Evolutionary conservation across 129 eudicot species (phyloP).

Genomic region (Flaveria brownii): DNA sequence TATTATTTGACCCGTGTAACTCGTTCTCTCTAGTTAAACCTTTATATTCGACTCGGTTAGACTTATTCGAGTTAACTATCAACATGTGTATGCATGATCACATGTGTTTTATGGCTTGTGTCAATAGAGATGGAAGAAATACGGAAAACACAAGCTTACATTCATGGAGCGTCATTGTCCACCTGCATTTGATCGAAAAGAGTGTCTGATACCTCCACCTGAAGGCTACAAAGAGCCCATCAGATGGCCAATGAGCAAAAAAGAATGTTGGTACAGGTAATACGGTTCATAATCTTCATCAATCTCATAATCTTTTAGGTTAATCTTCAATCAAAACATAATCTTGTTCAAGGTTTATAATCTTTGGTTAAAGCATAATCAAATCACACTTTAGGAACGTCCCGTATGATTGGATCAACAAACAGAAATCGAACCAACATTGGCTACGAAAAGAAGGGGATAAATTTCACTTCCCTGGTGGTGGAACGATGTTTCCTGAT

Average conservation of each 20-base stretch:
- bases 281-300: not conserved
- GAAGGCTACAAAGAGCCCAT: constrained; percentile 89
- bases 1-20: not conserved
- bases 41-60: not conserved
- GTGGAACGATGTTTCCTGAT: constrained; percentile 96
- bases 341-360: not conserved
- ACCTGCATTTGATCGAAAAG: constrained; percentile 73
- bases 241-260: constrained; percentile 96
- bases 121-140: constrained; percentile 87
- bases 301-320: not conserved
- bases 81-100: not conserved
- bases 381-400: constrained; percentile 57
- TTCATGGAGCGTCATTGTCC: constrained; percentile 97
- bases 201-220: constrained; percentile 92
- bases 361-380: not conserved
- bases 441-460: constrained; percentile 95
- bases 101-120: constrained; percentile 8
- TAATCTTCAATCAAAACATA: not conserved
- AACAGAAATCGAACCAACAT: constrained; percentile 90
- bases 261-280: constrained; percentile 99
- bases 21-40: not conserved
- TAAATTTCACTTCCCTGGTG: constrained; percentile 92
- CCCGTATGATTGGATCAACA: constrained; percentile 98
- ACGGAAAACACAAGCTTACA: constrained; percentile 70
- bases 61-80: not conserved